Base-by-base conservation (phyloP, 208 protist genomes). In the Leishmania aethiopica region DNA sequence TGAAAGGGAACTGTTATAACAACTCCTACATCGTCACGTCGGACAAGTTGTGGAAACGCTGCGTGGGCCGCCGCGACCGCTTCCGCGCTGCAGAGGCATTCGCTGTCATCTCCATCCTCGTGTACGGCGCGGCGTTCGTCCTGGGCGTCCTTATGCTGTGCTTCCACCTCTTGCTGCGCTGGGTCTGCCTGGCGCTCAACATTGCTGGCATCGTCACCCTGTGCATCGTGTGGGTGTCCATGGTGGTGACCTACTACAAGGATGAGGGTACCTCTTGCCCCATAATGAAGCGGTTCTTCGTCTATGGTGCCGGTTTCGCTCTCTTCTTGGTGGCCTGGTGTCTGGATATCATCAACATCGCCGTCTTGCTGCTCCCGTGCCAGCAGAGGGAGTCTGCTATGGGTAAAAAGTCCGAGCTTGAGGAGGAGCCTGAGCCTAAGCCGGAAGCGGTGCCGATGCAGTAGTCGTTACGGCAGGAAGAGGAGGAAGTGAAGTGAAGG, bases 81-180 rank as follows among this genome's bases (percentile, higher is more conserved):
- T 93, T 95, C 83, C 85, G 86, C 51, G 83, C 80, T 0, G 86
- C 88, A 3, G 76, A 90, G 75, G 85, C 76, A 35, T 89, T 90
- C 22, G 84, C 86, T 32, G 86, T 95, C 49, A 85, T 92, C 53
- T 64, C 81, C 55, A 85, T 84, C 51, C 1, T 82, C 25, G 49
- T 77, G 7, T 81, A 80, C 57, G 80, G 51, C 32, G 69, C 85
- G 22, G 72, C 71, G 25, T 53, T 32, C 40, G 17, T 91, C 22
- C 72, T 89, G 32, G 80, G 42, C 42, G 3, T 8, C 42, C 0
- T 45, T 45, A 0, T 7, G 3, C 42, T 45, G 42, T 45, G 2
- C 42, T 45, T 0, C 42, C 6, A 3, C 42, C 3, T 3, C 6
- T 8, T 3, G 2, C 6, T 45, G 71, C 82, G 72, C 55, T 91